Evolutionary conservation across 129 eudicot species (phyloP).

Genomic region (Logfia minima): DNA sequence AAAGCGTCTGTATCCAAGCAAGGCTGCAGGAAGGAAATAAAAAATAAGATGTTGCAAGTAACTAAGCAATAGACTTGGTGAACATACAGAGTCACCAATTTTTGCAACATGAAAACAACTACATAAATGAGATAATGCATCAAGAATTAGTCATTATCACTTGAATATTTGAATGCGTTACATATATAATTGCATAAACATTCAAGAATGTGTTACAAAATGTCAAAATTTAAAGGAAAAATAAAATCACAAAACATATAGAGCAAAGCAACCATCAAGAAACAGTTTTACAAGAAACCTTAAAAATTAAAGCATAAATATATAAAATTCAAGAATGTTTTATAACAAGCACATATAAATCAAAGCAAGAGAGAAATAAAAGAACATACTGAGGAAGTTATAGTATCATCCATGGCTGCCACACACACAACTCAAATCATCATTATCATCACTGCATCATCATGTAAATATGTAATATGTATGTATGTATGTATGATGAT

Average conservation of each 20-base stretch:
- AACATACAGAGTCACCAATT: background rate
- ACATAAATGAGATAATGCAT: background rate
- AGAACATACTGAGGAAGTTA: conserved; percentile 30
- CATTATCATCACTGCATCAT: conserved; percentile 2
- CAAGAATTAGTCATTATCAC: too few relatives aligned
- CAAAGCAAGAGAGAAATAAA: conserved; percentile 1
- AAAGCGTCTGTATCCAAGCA: conserved; percentile 47
- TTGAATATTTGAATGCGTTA: too few relatives aligned
- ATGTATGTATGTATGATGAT: background rate
- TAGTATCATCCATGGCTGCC: conserved; percentile 38
- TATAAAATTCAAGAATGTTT: too few relatives aligned
- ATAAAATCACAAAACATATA: too few relatives aligned
- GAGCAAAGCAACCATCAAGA: too few relatives aligned
- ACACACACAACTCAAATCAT: conserved; percentile 21
- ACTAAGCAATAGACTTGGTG: background rate
- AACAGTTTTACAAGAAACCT: too few relatives aligned
- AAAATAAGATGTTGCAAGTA: background rate
- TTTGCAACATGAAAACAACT: background rate
- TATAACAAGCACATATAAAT: too few relatives aligned
- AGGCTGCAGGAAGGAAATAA: conserved; percentile 28
- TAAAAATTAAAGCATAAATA: too few relatives aligned
- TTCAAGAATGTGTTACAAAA: conserved; percentile 16
- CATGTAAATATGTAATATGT: background rate
- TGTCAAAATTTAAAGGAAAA: background rate
- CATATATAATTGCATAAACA: conserved; percentile 1